phyloP scores from a whole-genome alignment of 805 yeast species.

The Pichia rugopelliculosa region DNA sequence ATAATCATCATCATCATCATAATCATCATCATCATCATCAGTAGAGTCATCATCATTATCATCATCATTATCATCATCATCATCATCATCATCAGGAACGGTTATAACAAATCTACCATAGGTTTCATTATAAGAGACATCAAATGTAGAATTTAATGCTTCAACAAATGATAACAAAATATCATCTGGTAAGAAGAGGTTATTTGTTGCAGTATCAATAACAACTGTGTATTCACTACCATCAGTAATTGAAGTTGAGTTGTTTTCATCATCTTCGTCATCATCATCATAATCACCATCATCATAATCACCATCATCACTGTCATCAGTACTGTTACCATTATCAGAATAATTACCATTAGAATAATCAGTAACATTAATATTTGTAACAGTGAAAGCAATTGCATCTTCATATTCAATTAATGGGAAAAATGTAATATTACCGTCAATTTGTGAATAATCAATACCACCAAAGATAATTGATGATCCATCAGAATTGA shows the following conservation, averaged over 20 bases:
- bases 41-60: neutral
- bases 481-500: neutral
- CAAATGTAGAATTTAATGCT: neutral
- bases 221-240: conserved; percentile 1
- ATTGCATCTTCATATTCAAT: conserved; percentile 10
- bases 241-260: neutral
- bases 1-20: neutral
- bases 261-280: neutral
- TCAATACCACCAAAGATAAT: conserved; percentile 15
- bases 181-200: conserved; percentile 8
- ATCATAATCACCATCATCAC: neutral
- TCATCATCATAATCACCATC: neutral
- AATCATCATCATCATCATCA: neutral
- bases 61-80: neutral
- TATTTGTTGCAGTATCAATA: conserved; percentile 4
- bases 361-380: neutral
- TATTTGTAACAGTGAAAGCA: conserved; percentile 11
- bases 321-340: neutral
- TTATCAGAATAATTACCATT: too few species aligned
- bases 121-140: conserved; percentile 1
- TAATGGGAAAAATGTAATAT: conserved; percentile 12
- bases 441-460: neutral
- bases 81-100: neutral
- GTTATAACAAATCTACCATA: conserved; percentile 1
- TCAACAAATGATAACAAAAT: conserved; percentile 1